phyloP scores from a whole-genome alignment of 1,139 yeast genomes.

The Saccharomyces hybrid region DNA sequence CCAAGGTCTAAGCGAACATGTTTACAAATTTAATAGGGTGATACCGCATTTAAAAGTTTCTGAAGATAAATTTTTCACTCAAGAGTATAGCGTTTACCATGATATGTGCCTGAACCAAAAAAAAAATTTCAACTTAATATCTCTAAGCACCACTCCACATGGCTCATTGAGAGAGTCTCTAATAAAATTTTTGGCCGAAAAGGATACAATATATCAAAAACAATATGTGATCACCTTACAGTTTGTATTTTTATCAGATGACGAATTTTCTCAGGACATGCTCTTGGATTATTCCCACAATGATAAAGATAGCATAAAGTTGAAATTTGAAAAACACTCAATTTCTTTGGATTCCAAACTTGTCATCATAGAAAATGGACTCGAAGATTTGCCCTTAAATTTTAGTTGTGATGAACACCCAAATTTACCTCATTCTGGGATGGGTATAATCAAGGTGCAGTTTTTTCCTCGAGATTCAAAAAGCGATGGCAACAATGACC shows the following conservation, averaged over 20 bases:
- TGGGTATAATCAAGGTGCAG: constrained; percentile 23
- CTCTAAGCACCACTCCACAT: constrained; percentile 19
- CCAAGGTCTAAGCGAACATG: constrained; percentile 4
- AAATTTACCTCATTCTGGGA: constrained; percentile 10
- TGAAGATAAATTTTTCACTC: constrained; percentile 13
- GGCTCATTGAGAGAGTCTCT: constrained; percentile 10
- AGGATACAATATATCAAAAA: constrained; percentile 6
- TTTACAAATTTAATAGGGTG: constrained; percentile 5
- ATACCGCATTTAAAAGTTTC: constrained; percentile 7
- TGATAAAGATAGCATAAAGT: constrained; percentile 13
- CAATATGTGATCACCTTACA: constrained; percentile 14
- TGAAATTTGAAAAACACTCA: constrained; percentile 20
- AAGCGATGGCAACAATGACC: constrained; percentile 2
- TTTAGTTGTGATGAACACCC: constrained; percentile 4
- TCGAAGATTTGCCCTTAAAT: constrained; percentile 7
- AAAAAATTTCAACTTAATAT: constrained; percentile 22
- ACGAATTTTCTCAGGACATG: constrained; percentile 17
- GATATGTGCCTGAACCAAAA: constrained; percentile 23
- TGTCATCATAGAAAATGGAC: constrained; percentile 7
- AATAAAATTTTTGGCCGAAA: constrained; percentile 12
- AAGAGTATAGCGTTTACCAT: constrained; percentile 18
- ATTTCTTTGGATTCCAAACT: constrained; percentile 18
- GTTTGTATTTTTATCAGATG: constrained; percentile 21
- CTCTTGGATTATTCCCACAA: constrained; percentile 6
- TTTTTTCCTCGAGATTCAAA: constrained; percentile 9